phyloP scores from a whole-genome alignment of 2,329 filamentous ascomycete species.

The Zalaria obscura region DNA sequence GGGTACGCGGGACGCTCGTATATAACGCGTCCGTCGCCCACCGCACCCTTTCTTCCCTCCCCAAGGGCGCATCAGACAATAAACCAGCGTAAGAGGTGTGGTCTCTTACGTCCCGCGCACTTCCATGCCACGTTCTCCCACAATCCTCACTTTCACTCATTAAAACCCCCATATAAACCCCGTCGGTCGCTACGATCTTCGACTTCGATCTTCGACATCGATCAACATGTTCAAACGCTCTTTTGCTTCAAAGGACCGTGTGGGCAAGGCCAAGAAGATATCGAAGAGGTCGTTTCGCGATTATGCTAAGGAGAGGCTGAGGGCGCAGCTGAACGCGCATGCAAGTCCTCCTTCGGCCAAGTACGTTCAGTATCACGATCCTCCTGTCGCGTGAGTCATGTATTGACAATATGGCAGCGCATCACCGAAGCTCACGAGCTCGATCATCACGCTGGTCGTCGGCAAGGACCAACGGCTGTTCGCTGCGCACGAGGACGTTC shows the following conservation, averaged over 20 bases:
- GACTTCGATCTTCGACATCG: constrained; percentile 25
- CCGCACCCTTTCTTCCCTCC: neutral
- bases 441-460: constrained; percentile 78
- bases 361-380: constrained; percentile 2
- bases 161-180: constrained; percentile 25
- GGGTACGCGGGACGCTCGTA: neutral
- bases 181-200: constrained; percentile 29
- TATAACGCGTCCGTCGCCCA: constrained; percentile 2
- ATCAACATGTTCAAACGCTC: constrained; percentile 82
- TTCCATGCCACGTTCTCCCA: neutral
- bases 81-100: too few relatives aligned
- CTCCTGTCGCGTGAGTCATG: neutral
- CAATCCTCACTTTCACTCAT: constrained; percentile 26
- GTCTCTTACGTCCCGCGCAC: neutral
- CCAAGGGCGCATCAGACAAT: too few relatives aligned
- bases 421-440: constrained; percentile 42
- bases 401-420: constrained; percentile 9
- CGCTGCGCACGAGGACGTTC: constrained; percentile 87
- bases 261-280: constrained; percentile 75
- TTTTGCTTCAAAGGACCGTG: constrained; percentile 70
- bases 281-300: constrained; percentile 59
- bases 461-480: constrained; percentile 78
- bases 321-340: constrained; percentile 60
- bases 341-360: constrained; percentile 23
- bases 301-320: constrained; percentile 72